phyloP scores from a whole-genome alignment of 768 basidiomycete genomes.

The Harrya chromipes region DNA sequence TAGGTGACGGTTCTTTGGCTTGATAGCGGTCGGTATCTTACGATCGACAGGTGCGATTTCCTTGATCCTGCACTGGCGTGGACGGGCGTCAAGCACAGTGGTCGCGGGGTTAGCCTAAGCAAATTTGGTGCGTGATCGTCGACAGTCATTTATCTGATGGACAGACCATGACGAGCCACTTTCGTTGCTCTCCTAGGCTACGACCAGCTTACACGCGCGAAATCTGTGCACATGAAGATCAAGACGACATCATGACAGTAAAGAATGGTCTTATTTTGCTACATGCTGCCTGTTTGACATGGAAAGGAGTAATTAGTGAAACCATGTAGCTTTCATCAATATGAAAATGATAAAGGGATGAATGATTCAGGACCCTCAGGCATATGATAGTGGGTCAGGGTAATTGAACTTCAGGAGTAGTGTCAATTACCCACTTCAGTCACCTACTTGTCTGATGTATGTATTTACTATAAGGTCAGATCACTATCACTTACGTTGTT shows the following conservation, averaged over 20 bases:
- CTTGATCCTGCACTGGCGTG: slow-evolving; percentile 92
- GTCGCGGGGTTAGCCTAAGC: slow-evolving; percentile 86
- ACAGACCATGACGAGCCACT: background rate
- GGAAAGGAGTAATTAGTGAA: no score
- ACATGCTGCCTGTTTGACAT: no score
- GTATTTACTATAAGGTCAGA: no score
- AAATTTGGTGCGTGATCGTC: slow-evolving; percentile 67
- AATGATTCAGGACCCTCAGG: slow-evolving; percentile 35
- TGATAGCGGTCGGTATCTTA: background rate
- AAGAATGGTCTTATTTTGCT: no score
- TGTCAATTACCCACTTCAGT: no score
- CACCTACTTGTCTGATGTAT: no score
- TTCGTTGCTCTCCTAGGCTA: slow-evolving; percentile 52
- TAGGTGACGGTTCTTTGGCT: slow-evolving; percentile 40
- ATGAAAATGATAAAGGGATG: background rate
- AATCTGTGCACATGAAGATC: slow-evolving; percentile 82
- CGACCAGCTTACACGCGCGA: slow-evolving; percentile 79
- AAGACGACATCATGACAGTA: slow-evolving; percentile 36
- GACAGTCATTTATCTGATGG: background rate
- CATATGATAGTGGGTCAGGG: slow-evolving; percentile 34
- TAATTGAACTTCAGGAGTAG: no score
- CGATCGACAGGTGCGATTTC: slow-evolving; percentile 65
- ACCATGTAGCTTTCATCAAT: background rate
- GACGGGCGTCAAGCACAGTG: slow-evolving; percentile 93
- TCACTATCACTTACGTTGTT: no score